Base-by-base conservation (phyloP, 179 eudicot genomes). In the Silene vulgaris region DNA sequence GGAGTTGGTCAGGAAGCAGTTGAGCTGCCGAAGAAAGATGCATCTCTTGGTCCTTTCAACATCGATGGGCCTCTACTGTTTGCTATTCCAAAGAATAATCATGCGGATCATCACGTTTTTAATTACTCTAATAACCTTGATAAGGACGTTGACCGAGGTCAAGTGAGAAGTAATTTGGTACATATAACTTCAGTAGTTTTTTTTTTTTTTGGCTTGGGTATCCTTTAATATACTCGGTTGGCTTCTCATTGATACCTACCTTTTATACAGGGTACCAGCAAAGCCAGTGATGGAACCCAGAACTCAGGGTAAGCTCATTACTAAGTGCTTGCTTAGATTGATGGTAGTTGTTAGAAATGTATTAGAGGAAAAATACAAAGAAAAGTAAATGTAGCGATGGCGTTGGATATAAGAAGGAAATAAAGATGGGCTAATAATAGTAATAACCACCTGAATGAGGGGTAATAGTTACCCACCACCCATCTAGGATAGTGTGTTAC, bases 241-340 rank as follows among this genome's bases (percentile, higher is more conserved):
- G 67, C 72, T 71, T 75, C 71, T 75, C n/a, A 50, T 54, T 21
- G 48, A 76, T 48, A 40, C 62, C 17, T 72, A 9, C 68, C 45
- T 28, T 56, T 14, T 72, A 11, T 76, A 74, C 85, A 79, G 85
- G 82, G 77, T 45, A 61, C 9, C 57, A 76, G 79, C 79, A 21
- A 67, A 37, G 65, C 23, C n/a, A 63, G 67, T 48, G 59, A 62
- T 62, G 63, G 69, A 72, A 75, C 48, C 72, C 69, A 72, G 23
- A 64, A 59, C 54, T 72, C 80, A 78, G 77, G 52, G 85, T 82
- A 82, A 79, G 82, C 67, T 52, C 63, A 28, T 60, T 23, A 29
- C 54, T 43, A 54, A 54, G 60, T 5, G 8, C 60, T 54, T 54
- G 60, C 60, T 52, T 54, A n/a, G 1, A 54, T 54, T 54, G 60